Conservation (phyloP, 2,329 filamentous ascomycete genomes). For the Lachnellula arida region DNA sequence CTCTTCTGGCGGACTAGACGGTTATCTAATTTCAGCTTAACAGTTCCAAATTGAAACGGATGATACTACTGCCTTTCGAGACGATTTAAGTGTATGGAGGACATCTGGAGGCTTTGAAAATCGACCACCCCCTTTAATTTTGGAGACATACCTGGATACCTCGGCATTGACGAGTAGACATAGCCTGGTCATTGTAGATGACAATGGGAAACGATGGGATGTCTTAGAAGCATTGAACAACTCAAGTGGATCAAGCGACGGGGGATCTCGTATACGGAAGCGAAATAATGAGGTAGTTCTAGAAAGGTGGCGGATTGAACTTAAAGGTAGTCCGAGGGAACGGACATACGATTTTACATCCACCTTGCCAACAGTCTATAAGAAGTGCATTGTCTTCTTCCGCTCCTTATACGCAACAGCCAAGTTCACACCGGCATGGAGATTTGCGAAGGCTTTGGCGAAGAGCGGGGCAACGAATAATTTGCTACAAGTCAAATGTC, state of each 20-base stretch:
- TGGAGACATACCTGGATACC: conserved; percentile 85
- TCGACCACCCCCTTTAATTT: conserved; percentile 75
- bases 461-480: conserved; percentile 61
- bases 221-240: conserved; percentile 76
- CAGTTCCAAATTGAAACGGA: conserved; percentile 95
- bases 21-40: conserved; percentile 1
- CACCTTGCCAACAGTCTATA: conserved; percentile 83
- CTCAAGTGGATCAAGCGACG: conserved; percentile 43
- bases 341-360: conserved; percentile 53
- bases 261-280: conserved; percentile 27
- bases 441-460: conserved; percentile 66
- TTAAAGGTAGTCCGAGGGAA: conserved; percentile 57
- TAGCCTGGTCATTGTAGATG: conserved; percentile 81
- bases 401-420: conserved; percentile 80
- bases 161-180: conserved; percentile 77
- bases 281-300: conserved; percentile 71
- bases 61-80: conserved; percentile 81
- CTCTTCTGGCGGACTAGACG: not conserved
- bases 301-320: conserved; percentile 84
- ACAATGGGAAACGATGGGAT: conserved; percentile 88
- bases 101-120: conserved; percentile 71
- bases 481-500: conserved; percentile 71
- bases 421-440: conserved; percentile 81
- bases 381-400: conserved; percentile 94
- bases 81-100: conserved; percentile 80